Base-by-base conservation (phyloP, 2,329 filamentous ascomycete species). In the Eutypella sp. region DNA sequence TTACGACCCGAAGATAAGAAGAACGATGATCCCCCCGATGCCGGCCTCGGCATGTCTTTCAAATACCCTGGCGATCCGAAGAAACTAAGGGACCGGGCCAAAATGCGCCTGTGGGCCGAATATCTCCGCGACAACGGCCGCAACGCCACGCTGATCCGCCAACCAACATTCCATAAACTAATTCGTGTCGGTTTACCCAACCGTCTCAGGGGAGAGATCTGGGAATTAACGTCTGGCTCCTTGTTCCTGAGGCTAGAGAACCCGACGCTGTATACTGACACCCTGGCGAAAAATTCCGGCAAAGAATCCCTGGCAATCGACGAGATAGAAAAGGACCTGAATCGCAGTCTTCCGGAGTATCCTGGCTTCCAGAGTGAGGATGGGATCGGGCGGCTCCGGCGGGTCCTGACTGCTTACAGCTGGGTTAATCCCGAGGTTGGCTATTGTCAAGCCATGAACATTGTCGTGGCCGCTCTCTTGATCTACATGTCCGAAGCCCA, bases 381-480 rank as follows among this genome's bases (percentile, higher is more conserved):
- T 60, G 93, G 93, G 15, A 99, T 99, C 54, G 89, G 85, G 38
- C 81, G 93, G 18, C 74, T 99, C 51, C 84, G 93, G 48, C 81
- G 92, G 47, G 93, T 99, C 31, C 75, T 99, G 45, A 97, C 92
- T 2, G 93, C 93, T 4, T 99, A 99, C 71, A 96, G 91, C 69
- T 99, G 93, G 93, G 88, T 85, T 41, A 93, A 99, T 59, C 80
- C 88, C 44, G 90, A 96, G 54, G 91, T 99, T 45, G 93, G 93
- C 55, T 99, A 99, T 68, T 99, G 93, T 66, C 93, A 99, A 69
- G 93, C 93, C 51, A 99, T 99, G 93, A 99, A 99, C 67, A 99
- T 99, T 57, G 93, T 99, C 27, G 92, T 96, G 45, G 93, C 93
- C 16, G 93, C 93, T n/a, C 73, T 99, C 47, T 78, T 99, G 57